Evolutionary conservation across 768 basidiomycete genomes (phyloP), one percentile per base, ranked within the genome.

Genomic region (Pulveroboletus ravenelii): DNA sequence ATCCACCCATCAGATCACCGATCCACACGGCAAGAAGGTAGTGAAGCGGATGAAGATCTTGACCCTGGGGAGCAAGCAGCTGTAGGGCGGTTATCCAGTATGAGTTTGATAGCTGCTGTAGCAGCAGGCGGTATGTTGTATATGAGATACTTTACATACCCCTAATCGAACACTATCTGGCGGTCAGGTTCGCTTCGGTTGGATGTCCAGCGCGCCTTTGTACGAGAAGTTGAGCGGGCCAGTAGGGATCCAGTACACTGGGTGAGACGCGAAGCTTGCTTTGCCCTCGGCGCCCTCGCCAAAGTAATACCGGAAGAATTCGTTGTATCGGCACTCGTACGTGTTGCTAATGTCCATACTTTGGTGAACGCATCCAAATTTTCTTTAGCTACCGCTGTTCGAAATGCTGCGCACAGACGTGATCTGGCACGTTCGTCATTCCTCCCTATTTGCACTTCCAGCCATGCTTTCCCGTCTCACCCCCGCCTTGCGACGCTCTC

Each of bases 41-140:
- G 50, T 39, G 61, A 65, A 27, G 45, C 72, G 12, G 75, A 75
- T 29, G 75, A 75, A 45, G 79, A 71, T 29, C 55, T 61, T 25
- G 71, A 73, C 48, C 57, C 69, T 14, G 71, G 70, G 29, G 81
- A 91, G 57, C 90, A 94, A 63, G 89, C 87, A 13, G 82, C 87
- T 5, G 77, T 92, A 17, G 94, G 94, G 6, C 78, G 92, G 50
- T 73, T 95, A 43, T 89, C 90, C 5, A 91, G 91, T 60, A 93
- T 96, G 92, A 91, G 89, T 63, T 72, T 96, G 45, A 89, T 95
- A 74, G 93, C 93, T 35, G 84, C 90, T 8, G 82, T 93, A 12
- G 80, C 87, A 29, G 89, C 91, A 25, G 83, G 81, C 54, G 85
- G 86, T 88, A 65, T 63, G 78, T 72, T 47, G 45, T 51, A 51